A percentile compares a stretch with the other conserved stretches of the same genome.
These are phyloP conservation scores for Heliosperma pusillum DNA, from an alignment of 148 eudicot genomes.

Conservation along the genomic window DNA sequence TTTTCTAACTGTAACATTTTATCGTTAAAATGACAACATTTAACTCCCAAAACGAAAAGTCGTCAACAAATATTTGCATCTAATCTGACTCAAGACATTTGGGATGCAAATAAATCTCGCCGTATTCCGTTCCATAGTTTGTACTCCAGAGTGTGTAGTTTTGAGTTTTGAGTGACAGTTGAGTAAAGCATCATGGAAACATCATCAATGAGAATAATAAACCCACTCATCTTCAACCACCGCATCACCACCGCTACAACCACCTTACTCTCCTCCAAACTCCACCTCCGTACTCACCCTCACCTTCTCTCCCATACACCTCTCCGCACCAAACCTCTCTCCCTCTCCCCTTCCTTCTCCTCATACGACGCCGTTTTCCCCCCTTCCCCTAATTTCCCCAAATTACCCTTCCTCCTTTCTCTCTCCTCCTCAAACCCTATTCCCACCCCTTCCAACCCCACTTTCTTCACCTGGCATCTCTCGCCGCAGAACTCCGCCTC, in stretches of 20 bases:
- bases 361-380: slow-evolving; percentile 14
- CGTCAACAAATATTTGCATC: too few relatives aligned
- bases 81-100: too few relatives aligned
- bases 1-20: too few relatives aligned
- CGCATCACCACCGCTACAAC: slow-evolving; percentile 9
- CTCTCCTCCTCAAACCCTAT: slow-evolving; percentile 22
- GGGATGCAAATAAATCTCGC: too few relatives aligned
- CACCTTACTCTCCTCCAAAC: slow-evolving; percentile 12
- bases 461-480: slow-evolving; percentile 27
- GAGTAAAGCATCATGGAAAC: too few relatives aligned
- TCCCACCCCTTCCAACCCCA: neutral
- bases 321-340: slow-evolving; percentile 9
- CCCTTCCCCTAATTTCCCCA: slow-evolving; percentile 12
- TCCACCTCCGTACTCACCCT: neutral
- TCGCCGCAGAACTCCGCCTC: slow-evolving; percentile 12
- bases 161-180: too few relatives aligned
- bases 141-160: too few relatives aligned
- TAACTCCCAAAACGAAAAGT: too few relatives aligned
- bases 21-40: too few relatives aligned
- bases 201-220: slow-evolving; percentile 14
- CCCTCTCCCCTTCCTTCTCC: slow-evolving; percentile 3
- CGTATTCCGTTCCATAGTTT: too few relatives aligned
- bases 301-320: neutral
- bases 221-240: slow-evolving; percentile 11
- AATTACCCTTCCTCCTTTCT: slow-evolving; percentile 24